A percentile compares a stretch with the other conserved stretches of the same genome.
phyloP scores from a whole-genome alignment of 2,329 filamentous ascomycete genomes.

The Colletotrichum sidae region DNA sequence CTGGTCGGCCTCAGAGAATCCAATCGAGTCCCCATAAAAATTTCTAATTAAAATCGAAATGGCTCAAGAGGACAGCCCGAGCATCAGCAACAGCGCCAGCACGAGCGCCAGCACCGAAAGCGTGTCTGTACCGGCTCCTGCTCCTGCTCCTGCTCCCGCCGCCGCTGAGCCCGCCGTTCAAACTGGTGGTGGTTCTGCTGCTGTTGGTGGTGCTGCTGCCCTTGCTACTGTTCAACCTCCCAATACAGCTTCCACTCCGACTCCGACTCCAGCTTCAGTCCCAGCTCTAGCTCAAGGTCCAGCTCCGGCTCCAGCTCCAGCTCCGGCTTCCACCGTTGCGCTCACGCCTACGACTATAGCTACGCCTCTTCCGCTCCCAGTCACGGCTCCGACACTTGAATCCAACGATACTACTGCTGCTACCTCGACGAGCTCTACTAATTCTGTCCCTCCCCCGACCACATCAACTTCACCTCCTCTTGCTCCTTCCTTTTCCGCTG shows the following conservation, averaged over 20 bases:
- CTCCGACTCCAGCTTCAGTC: constrained; percentile 9
- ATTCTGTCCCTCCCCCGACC: constrained; percentile 32
- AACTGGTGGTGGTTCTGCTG: too few relatives aligned
- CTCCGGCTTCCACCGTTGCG: constrained; percentile 10
- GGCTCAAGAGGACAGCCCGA: constrained; percentile 46
- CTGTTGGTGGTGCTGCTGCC: too few relatives aligned
- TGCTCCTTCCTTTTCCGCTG: constrained; percentile 11
- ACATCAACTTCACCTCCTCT: constrained; percentile 25
- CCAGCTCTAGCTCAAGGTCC: neutral
- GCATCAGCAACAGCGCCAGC: constrained; percentile 35
- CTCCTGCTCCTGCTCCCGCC: neutral
- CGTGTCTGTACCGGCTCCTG: constrained; percentile 28
- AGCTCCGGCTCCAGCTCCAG: neutral
- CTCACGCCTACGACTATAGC: constrained; percentile 7
- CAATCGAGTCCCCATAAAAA: constrained; percentile 53
- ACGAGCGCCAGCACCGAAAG: constrained; percentile 33
- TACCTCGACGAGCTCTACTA: constrained; percentile 34
- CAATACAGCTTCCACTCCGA: constrained; percentile 18
- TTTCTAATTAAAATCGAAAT: constrained; percentile 54
- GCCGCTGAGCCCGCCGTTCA: too few relatives aligned
- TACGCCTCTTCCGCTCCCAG: constrained; percentile 14
- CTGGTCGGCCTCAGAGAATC: constrained; percentile 44
- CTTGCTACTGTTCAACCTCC: too few relatives aligned
- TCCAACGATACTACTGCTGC: constrained; percentile 31
- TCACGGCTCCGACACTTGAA: constrained; percentile 13